These are phyloP conservation scores for Peronosclerospora sorghi DNA, from an alignment of 352 stramenopile genomes.

Conservation along the genomic window DNA sequence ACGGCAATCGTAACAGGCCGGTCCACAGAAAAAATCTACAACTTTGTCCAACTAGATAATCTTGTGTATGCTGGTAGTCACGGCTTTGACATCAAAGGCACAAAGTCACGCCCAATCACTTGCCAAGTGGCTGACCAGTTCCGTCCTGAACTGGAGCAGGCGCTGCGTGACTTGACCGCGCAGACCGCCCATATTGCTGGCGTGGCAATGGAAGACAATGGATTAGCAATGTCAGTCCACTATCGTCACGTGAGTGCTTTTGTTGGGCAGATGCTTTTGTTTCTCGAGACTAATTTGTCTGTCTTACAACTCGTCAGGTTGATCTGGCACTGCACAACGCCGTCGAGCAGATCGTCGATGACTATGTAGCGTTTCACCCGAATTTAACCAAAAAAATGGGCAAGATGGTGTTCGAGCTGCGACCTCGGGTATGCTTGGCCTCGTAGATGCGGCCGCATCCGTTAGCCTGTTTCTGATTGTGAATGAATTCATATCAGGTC, in stretches of 20 bases:
- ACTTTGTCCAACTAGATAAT: constrained; percentile 67
- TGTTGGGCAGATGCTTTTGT: not conserved
- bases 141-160: constrained; percentile 35
- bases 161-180: constrained; percentile 21
- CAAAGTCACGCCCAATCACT: constrained; percentile 39
- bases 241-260: constrained; percentile 47
- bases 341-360: constrained; percentile 83
- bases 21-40: constrained; percentile 65
- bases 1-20: constrained; percentile 66
- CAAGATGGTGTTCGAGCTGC: constrained; percentile 76
- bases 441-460: not conserved
- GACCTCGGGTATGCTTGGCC: constrained; percentile 23
- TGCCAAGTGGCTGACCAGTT: constrained; percentile 48
- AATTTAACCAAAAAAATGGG: constrained; percentile 51
- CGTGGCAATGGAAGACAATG: constrained; percentile 69
- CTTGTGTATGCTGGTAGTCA: constrained; percentile 75
- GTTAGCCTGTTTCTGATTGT: not conserved
- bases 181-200: constrained; percentile 34
- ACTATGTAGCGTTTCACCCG: constrained; percentile 40
- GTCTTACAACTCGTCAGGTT: constrained; percentile 18
- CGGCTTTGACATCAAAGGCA: constrained; percentile 71
- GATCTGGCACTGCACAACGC: constrained; percentile 31
- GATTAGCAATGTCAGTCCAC: constrained; percentile 64
- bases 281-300: not conserved
- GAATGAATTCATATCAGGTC: constrained; percentile 17